phyloP scores from a whole-genome alignment of 352 stramenopile species.

The Aphanomyces invadans region DNA sequence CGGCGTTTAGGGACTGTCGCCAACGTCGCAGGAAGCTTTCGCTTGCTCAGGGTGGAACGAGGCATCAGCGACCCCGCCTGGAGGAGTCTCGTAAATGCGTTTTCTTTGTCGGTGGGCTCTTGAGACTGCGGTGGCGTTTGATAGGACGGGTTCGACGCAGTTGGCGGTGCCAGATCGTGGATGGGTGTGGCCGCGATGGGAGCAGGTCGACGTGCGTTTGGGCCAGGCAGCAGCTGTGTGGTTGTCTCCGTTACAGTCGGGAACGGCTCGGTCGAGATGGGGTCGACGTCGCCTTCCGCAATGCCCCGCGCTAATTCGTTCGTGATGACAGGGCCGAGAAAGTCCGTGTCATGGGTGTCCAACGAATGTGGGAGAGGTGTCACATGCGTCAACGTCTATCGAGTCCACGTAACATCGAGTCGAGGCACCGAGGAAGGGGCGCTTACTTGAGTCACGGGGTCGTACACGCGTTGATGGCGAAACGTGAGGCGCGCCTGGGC shows the following conservation, averaged over 20 bases:
- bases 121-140: not conserved
- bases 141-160: not conserved
- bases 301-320: slow-evolving; percentile 43
- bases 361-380: slow-evolving; percentile 41
- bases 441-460: slow-evolving; percentile 42
- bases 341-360: slow-evolving; percentile 42
- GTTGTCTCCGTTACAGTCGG: not conserved
- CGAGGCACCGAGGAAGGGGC: too few relatives aligned
- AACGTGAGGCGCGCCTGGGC: slow-evolving; percentile 55
- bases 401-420: not conserved
- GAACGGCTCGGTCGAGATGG: slow-evolving; percentile 51
- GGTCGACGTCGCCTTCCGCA: slow-evolving; percentile 65
- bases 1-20: not conserved
- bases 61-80: slow-evolving; percentile 47
- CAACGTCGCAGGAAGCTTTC: not conserved
- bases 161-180: not conserved
- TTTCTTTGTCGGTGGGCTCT: slow-evolving; percentile 35
- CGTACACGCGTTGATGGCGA: slow-evolving; percentile 61
- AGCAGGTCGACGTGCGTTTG: not conserved
- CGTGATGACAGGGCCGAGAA: slow-evolving; percentile 49
- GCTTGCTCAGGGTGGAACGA: slow-evolving; percentile 36
- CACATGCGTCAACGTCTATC: slow-evolving; percentile 54
- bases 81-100: slow-evolving; percentile 80
- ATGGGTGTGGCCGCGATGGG: not conserved
- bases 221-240: not conserved